These are phyloP conservation scores for Hypomontagnella submonticulosa DNA, from an alignment of 495 filamentous ascomycete species.

Conservation along the genomic window DNA sequence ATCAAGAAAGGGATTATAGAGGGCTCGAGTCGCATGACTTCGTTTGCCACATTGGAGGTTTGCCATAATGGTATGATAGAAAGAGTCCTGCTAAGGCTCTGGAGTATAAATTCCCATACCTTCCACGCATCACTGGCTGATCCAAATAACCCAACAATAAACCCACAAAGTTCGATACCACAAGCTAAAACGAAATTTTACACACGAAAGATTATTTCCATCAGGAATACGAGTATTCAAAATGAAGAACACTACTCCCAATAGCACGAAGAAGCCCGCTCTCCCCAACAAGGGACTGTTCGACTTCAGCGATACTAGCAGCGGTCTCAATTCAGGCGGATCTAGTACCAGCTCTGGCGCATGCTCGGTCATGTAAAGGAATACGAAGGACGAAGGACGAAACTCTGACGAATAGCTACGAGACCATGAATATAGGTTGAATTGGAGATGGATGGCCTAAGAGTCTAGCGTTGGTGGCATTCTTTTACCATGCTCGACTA, in stretches of 20 bases:
- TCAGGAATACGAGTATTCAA: conserved; percentile 27
- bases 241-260: conserved; percentile 26
- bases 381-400: too few relatives aligned
- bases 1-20: too few relatives aligned
- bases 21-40: too few relatives aligned
- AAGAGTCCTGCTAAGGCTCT: too few relatives aligned
- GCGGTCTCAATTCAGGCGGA: conserved; percentile 11
- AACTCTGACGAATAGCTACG: background rate
- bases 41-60: too few relatives aligned
- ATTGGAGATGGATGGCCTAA: background rate
- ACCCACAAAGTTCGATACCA: too few relatives aligned
- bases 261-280: conserved; percentile 23
- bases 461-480: conserved; percentile 4
- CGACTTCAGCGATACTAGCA: conserved; percentile 37
- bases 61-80: too few relatives aligned
- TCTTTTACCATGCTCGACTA: conserved; percentile 4
- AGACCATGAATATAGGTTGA: conserved; percentile 8
- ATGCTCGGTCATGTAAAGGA: conserved; percentile 38
- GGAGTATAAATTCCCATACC: too few relatives aligned
- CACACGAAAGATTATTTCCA: background rate
- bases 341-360: conserved; percentile 8
- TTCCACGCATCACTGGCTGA: too few relatives aligned
- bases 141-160: too few relatives aligned
- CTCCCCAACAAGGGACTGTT: conserved; percentile 37
- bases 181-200: too few relatives aligned